These are phyloP conservation scores for Thalassiosira profunda DNA, from an alignment of 108 stramenopile species.

Conservation along the genomic window DNA sequence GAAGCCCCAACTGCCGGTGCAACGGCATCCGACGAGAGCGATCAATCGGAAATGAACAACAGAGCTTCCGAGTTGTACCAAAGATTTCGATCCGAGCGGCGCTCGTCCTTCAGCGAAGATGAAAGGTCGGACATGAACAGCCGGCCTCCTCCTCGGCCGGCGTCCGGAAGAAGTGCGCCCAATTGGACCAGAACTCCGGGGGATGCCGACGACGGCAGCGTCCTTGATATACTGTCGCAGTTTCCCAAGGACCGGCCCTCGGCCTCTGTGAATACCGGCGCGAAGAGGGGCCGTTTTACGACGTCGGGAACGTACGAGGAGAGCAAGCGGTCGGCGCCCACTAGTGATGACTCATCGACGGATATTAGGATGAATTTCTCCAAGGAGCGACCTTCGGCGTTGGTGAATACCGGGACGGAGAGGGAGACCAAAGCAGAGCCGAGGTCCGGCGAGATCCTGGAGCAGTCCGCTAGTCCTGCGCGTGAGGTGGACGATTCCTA, in stretches of 20 bases:
- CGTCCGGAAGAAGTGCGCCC: not conserved
- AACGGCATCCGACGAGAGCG: not conserved
- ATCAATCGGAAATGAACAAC: constrained; percentile 5
- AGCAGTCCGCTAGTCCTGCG: not conserved
- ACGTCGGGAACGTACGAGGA: not conserved
- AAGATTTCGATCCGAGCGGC: not conserved
- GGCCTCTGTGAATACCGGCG: constrained; percentile 1
- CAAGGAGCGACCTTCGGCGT: not conserved
- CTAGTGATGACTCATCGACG: not conserved
- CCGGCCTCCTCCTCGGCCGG: not conserved
- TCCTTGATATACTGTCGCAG: not conserved
- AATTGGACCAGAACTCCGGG: not conserved
- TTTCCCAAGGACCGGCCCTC: not conserved
- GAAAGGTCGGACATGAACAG: constrained; percentile 33
- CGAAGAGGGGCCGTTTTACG: not conserved
- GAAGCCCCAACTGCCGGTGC: too few species aligned
- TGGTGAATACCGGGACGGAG: constrained; percentile 19
- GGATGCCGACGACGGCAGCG: not conserved
- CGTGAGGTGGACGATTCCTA: not conserved
- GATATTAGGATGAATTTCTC: constrained; percentile 1
- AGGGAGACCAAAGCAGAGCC: not conserved
- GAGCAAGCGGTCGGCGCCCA: not conserved
- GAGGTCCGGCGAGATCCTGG: not conserved
- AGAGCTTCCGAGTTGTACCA: constrained; percentile 1
- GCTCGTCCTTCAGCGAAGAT: constrained; percentile 1